Conservation (phyloP, 2,329 filamentous ascomycete genomes). For the Aspergillus arachidicola region DNA sequence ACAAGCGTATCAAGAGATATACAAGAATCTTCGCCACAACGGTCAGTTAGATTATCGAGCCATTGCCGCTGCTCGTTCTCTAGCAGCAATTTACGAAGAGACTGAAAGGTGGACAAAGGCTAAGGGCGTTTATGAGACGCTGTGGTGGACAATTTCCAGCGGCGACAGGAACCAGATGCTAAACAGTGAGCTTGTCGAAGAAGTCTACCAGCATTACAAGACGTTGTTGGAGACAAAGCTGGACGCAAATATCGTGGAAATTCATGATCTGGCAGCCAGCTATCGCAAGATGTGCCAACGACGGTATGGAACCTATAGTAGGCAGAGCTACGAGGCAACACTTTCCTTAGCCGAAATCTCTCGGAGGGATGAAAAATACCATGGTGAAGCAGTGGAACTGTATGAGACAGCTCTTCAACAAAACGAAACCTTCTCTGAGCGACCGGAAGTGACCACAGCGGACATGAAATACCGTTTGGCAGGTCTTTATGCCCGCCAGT, state of each 20-base stretch:
- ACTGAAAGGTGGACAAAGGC: neutral
- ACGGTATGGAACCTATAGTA: neutral
- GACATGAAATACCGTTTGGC: neutral
- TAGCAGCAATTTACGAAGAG: neutral
- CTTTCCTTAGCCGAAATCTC: neutral
- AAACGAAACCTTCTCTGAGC: neutral
- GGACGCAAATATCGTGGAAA: neutral
- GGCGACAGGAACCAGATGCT: neutral
- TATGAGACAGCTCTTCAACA: neutral
- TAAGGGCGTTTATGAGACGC: neutral
- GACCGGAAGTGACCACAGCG: neutral
- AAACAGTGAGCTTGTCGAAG: neutral
- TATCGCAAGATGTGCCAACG: constrained; percentile 3
- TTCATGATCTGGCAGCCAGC: neutral
- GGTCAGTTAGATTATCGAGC: neutral
- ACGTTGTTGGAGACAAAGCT: constrained; percentile 4
- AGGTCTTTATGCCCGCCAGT: neutral
- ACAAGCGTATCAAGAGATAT: neutral
- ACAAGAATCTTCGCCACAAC: neutral
- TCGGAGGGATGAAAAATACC: constrained; percentile 2
- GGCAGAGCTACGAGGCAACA: neutral
- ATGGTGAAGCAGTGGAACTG: neutral
- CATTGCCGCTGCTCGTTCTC: neutral
- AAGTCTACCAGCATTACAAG: neutral
- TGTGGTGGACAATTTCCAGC: neutral